Percentiles rank a stretch among this genome's conserved stretches.
phyloP scores from a whole-genome alignment of 495 filamentous ascomycete genomes.

The Aspergillus homomorphus region DNA sequence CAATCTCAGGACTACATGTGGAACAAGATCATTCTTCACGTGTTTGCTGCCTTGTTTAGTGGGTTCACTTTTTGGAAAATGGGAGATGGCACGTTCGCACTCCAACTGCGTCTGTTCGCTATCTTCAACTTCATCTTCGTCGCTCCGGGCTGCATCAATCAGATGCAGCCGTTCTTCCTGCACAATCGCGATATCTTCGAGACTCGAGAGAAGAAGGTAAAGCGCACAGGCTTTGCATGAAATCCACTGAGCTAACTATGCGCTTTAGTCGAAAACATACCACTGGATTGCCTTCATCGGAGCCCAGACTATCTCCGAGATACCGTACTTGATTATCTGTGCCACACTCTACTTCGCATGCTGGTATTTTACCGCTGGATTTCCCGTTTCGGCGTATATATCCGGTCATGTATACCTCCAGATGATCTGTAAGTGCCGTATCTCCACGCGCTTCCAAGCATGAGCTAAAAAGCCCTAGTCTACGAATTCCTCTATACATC shows the following conservation, averaged over 20 bases:
- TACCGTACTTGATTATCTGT: conserved; percentile 58
- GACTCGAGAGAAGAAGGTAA: conserved; percentile 72
- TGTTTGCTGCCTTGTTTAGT: conserved; percentile 39
- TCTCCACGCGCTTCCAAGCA: background rate
- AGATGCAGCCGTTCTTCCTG: conserved; percentile 84
- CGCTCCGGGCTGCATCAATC: conserved; percentile 79
- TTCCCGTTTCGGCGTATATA: conserved; percentile 39
- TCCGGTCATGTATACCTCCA: conserved; percentile 47
- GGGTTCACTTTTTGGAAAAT: conserved; percentile 48
- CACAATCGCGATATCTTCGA: conserved; percentile 70
- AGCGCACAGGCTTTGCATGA: conserved; percentile 57
- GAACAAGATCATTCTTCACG: conserved; percentile 43
- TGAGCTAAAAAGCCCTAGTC: conserved; percentile 25
- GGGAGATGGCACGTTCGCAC: conserved; percentile 36
- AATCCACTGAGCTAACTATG: conserved; percentile 53
- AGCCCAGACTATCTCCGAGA: conserved; percentile 51
- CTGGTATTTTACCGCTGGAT: conserved; percentile 58
- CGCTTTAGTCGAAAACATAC: conserved; percentile 62
- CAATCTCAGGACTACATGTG: conserved; percentile 37
- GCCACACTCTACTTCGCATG: conserved; percentile 56
- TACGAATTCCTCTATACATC: conserved; percentile 48
- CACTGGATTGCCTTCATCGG: conserved; percentile 45
- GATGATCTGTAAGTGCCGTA: conserved; percentile 44
- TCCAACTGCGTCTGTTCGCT: conserved; percentile 44
- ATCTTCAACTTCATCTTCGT: conserved; percentile 75